These are phyloP conservation scores for Fusarium algeriense DNA, from an alignment of 2,329 filamentous ascomycete species.

Conservation along the genomic window DNA sequence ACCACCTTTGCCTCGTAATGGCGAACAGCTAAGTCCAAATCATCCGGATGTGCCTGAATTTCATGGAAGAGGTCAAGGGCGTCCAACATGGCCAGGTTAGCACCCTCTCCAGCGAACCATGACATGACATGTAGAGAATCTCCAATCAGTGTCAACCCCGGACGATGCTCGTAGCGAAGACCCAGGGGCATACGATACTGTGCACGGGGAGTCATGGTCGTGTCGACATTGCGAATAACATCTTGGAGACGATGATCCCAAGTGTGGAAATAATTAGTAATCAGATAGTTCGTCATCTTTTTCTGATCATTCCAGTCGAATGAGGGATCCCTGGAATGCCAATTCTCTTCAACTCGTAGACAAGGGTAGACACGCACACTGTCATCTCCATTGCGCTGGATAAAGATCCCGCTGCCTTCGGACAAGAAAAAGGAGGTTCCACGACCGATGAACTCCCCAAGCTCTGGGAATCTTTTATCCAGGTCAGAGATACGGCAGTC, in stretches of 20 bases:
- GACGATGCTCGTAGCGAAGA: accelerated
- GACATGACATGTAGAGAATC: not conserved
- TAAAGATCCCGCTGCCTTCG: not conserved
- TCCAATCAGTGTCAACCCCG: accelerated
- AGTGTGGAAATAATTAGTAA: not conserved
- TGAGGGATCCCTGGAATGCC: not conserved
- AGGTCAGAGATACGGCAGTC: not conserved
- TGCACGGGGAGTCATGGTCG: not conserved
- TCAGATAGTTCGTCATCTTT: not conserved
- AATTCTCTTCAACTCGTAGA: not conserved
- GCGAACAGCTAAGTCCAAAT: not conserved
- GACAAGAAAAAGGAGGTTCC: not conserved
- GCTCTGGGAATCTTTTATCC: not conserved
- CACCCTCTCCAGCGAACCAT: not conserved
- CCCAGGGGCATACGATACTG: not conserved
- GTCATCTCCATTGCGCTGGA: not conserved
- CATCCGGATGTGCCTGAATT: accelerated
- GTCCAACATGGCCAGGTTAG: not conserved
- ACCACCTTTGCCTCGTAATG: not conserved
- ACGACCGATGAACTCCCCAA: not conserved
- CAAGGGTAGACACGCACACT: not conserved
- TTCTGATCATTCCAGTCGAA: not conserved
- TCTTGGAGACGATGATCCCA: not conserved
- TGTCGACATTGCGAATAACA: not conserved
- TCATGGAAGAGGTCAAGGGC: not conserved